Evolutionary conservation across 495 filamentous ascomycete species (phyloP).

Genomic region (Chaetomium cochliodes): DNA sequence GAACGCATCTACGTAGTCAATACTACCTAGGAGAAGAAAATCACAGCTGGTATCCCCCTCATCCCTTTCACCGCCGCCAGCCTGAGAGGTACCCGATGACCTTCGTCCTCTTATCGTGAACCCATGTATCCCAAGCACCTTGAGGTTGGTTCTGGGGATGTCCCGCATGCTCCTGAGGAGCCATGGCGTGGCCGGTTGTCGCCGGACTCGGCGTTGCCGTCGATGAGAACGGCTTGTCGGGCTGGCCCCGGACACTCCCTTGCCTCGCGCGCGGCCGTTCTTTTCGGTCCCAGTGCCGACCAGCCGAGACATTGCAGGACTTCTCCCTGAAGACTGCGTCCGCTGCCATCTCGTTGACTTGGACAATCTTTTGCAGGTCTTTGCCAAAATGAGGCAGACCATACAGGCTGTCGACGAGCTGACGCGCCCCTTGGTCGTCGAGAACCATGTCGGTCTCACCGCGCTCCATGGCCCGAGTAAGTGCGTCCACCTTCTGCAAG

Average conservation of each 20-base stretch:
- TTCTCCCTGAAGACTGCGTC: slow-evolving; percentile 15
- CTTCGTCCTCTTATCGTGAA: too few relatives aligned
- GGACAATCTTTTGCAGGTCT: slow-evolving; percentile 10
- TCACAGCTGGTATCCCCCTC: too few relatives aligned
- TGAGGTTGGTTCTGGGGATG: too few relatives aligned
- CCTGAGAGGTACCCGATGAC: too few relatives aligned
- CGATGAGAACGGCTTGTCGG: background rate
- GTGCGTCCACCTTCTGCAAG: slow-evolving; percentile 1
- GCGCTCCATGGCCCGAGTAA: slow-evolving; percentile 14
- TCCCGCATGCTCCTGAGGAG: too few relatives aligned
- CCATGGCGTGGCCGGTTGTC: too few relatives aligned
- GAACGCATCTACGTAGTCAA: too few relatives aligned
- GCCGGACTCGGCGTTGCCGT: background rate
- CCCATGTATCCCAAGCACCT: too few relatives aligned
- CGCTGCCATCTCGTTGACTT: slow-evolving; percentile 12
- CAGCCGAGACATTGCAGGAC: slow-evolving; percentile 3
- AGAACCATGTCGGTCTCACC: background rate
- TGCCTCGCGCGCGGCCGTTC: background rate
- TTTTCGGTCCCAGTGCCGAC: background rate
- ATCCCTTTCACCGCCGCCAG: too few relatives aligned
- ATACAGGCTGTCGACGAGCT: slow-evolving; percentile 10
- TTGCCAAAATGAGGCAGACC: slow-evolving; percentile 12
- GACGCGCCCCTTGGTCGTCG: slow-evolving; percentile 10
- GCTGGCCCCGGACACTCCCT: background rate
- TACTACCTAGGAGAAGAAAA: too few relatives aligned